Percentiles rank a stretch among this genome's conserved stretches.
These are phyloP conservation scores for Panellus pusillus DNA, from an alignment of 768 basidiomycete genomes.

Conservation along the genomic window DNA sequence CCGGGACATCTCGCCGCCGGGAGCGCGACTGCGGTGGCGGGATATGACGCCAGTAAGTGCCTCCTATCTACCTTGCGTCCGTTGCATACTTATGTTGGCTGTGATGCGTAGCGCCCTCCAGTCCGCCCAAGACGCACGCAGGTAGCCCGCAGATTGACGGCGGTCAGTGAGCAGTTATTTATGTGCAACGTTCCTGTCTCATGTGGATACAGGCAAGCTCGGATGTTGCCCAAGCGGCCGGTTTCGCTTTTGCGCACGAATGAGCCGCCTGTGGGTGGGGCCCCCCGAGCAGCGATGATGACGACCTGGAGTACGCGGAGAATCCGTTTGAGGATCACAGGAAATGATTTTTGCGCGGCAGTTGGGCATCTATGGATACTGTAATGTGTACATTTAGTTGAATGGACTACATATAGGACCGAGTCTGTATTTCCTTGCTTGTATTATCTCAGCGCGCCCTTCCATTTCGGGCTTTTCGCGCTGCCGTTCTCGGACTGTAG, in stretches of 20 bases:
- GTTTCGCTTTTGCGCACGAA: conserved; percentile 54
- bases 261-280: conserved; percentile 23
- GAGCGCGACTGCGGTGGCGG: conserved; percentile 1
- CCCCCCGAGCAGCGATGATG: conserved; percentile 35
- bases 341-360: conserved; percentile 12
- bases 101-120: not conserved
- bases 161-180: conserved; percentile 23
- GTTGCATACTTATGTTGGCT: not conserved
- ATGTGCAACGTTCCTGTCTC: no score
- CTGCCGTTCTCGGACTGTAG: not conserved
- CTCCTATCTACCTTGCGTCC: not conserved
- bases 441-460: no score
- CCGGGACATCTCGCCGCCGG: not conserved
- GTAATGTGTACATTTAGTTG: not conserved
- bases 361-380: not conserved
- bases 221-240: conserved; percentile 71
- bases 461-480: not conserved
- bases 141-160: conserved; percentile 32
- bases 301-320: conserved; percentile 72
- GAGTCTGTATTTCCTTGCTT: no score
- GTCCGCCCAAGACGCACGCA: conserved; percentile 22
- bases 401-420: no score
- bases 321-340: conserved; percentile 67
- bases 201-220: conserved; percentile 49
- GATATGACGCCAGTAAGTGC: conserved; percentile 16